phyloP scores from a whole-genome alignment of 768 basidiomycete genomes.

The Leccinum sublutescens region DNA sequence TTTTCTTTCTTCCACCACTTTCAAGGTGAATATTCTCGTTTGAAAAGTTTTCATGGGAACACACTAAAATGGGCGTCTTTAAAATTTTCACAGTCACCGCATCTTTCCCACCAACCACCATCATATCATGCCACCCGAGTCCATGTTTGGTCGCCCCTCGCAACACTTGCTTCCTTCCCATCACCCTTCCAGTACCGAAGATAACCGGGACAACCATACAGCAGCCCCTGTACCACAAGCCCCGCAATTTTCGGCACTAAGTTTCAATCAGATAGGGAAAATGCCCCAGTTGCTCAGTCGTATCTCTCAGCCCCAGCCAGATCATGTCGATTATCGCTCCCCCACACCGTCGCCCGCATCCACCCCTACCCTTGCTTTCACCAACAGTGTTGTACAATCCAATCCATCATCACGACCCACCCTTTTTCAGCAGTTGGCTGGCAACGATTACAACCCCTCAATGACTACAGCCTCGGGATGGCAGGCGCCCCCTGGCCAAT shows the following conservation, averaged over 20 bases:
- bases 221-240: constrained; percentile 12
- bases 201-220: not conserved
- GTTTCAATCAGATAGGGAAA: constrained; percentile 54
- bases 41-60: not conserved
- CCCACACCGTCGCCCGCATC: constrained; percentile 24
- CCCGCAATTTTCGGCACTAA: constrained; percentile 32
- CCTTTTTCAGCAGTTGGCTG: constrained; percentile 23
- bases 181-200: not conserved
- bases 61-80: constrained; percentile 5
- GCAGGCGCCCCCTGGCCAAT: constrained; percentile 7
- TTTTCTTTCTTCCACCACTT: not conserved
- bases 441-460: not conserved
- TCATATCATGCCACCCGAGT: constrained; percentile 24
- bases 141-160: constrained; percentile 30
- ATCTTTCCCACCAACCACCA: constrained; percentile 14
- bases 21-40: constrained; percentile 15
- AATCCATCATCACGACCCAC: constrained; percentile 20
- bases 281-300: constrained; percentile 52
- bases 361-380: constrained; percentile 2
- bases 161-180: constrained; percentile 24
- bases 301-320: constrained; percentile 38
- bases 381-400: not conserved
- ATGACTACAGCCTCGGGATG: not conserved
- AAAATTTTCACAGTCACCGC: constrained; percentile 10
- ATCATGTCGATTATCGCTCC: constrained; percentile 25